A percentile compares a stretch with the other conserved stretches of the same genome.
Evolutionary conservation across 371 early-diverging fungal genomes (phyloP).

Genomic region (Haplosporangium sp.): DNA sequence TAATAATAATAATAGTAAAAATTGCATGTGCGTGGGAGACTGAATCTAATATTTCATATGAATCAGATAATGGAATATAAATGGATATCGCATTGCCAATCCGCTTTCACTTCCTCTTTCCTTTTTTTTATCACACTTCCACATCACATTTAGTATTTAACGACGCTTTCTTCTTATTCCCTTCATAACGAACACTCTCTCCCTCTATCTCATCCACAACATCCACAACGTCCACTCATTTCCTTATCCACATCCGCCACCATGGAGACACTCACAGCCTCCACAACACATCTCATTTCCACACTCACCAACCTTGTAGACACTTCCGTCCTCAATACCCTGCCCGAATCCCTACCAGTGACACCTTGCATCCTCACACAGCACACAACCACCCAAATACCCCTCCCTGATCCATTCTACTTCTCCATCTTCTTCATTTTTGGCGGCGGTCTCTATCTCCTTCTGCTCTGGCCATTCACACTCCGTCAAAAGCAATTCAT

Average conservation of each 20-base stretch:
- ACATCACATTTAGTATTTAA: too few species aligned
- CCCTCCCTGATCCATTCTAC: conserved; percentile 28
- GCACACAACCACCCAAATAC: conserved; percentile 13
- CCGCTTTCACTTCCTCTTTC: too few species aligned
- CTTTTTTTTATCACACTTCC: neutral
- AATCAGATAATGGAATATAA: too few species aligned
- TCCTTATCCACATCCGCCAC: neutral
- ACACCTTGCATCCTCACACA: conserved; percentile 14
- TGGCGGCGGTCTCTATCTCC: conserved; percentile 48
- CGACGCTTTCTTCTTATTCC: too few species aligned
- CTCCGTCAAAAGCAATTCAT: conserved; percentile 38
- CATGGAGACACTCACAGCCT: conserved; percentile 36
- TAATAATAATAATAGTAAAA: too few species aligned
- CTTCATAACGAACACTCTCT: neutral
- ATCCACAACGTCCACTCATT: neutral
- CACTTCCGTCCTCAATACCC: conserved; percentile 16
- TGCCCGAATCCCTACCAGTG: conserved; percentile 40
- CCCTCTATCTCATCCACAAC: neutral
- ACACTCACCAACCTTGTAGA: conserved; percentile 19
- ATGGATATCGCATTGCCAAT: too few species aligned
- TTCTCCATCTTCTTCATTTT: conserved; percentile 53
- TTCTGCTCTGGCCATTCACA: conserved; percentile 39
- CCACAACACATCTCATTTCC: conserved; percentile 22
- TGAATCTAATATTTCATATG: too few species aligned
- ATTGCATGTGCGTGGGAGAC: too few species aligned